Evolutionary conservation across 371 early-diverging fungal species (phyloP).

Genomic region (Mucor saturninus): DNA sequence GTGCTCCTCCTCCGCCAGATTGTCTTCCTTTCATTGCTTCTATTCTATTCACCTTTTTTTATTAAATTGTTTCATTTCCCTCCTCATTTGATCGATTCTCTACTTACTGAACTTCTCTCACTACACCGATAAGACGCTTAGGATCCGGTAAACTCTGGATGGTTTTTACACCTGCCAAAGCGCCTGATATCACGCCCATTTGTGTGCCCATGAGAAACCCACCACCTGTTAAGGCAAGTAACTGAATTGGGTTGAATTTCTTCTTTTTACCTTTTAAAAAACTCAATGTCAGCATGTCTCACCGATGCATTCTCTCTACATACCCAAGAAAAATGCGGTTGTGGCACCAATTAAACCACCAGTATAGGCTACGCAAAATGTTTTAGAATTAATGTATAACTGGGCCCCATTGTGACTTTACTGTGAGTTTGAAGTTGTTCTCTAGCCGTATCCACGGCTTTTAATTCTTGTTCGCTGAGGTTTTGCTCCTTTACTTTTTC

Average conservation of each 20-base stretch:
- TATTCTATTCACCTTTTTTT: constrained; percentile 6
- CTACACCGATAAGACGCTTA: constrained; percentile 43
- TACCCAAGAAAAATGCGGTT: constrained; percentile 37
- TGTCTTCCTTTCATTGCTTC: constrained; percentile 26
- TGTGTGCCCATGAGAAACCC: constrained; percentile 54
- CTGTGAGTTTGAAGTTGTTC: constrained; percentile 41
- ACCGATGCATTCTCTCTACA: too few relatives aligned
- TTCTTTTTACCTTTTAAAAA: constrained; percentile 29
- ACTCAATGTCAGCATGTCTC: neutral
- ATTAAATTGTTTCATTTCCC: neutral
- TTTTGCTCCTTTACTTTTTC: constrained; percentile 49
- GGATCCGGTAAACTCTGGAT: constrained; percentile 48
- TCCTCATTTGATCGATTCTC: neutral
- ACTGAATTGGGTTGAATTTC: constrained; percentile 40
- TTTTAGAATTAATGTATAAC: neutral
- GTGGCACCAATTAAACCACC: constrained; percentile 47
- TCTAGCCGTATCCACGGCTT: constrained; percentile 47
- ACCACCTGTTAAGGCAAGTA: constrained; percentile 42
- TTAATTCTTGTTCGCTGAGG: constrained; percentile 48
- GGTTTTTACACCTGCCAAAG: constrained; percentile 43
- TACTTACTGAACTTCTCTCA: constrained; percentile 52
- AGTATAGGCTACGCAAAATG: constrained; percentile 31
- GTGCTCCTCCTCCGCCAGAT: neutral
- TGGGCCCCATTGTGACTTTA: constrained; percentile 16
- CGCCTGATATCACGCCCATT: constrained; percentile 52